These are phyloP conservation scores for Monilinia vaccinii-corymbosi DNA, from an alignment of 2,329 filamentous ascomycete species.

Conservation along the genomic window DNA sequence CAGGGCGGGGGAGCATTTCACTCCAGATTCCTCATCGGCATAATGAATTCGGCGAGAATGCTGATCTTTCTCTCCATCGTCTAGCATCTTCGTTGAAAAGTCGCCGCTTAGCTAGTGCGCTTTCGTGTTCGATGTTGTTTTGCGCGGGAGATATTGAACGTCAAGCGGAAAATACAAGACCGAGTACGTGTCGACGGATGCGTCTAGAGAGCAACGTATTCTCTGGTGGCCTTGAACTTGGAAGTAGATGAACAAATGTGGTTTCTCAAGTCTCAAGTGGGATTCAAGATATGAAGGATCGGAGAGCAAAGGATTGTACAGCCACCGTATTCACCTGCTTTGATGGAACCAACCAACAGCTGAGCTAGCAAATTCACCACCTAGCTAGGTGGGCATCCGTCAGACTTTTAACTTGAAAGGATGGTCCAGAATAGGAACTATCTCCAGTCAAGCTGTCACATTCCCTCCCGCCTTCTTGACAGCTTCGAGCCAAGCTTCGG, in stretches of 20 bases:
- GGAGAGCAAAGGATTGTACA: too few species aligned
- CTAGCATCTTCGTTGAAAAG: neutral
- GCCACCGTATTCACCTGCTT: neutral
- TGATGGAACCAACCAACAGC: neutral
- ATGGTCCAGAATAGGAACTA: neutral
- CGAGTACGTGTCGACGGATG: neutral
- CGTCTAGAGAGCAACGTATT: neutral
- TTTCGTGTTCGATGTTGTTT: neutral
- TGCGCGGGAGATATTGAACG: neutral
- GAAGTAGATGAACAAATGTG: neutral
- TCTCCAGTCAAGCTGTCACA: neutral
- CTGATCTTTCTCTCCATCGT: neutral
- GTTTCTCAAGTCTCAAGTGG: neutral
- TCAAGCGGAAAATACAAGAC: neutral
- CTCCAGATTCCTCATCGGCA: neutral
- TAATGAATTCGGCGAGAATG: neutral
- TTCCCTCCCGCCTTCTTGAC: neutral
- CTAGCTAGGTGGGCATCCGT: too few species aligned
- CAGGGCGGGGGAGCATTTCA: neutral
- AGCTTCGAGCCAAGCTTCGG: neutral
- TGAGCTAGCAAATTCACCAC: too few species aligned
- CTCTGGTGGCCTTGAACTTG: neutral
- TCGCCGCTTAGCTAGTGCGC: neutral
- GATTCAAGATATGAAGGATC: neutral
- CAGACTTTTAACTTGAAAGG: neutral